Evolutionary conservation across 2,329 filamentous ascomycete genomes (phyloP), one percentile per base, ranked within the genome.

Genomic region (Rutstroemia sp.): DNA sequence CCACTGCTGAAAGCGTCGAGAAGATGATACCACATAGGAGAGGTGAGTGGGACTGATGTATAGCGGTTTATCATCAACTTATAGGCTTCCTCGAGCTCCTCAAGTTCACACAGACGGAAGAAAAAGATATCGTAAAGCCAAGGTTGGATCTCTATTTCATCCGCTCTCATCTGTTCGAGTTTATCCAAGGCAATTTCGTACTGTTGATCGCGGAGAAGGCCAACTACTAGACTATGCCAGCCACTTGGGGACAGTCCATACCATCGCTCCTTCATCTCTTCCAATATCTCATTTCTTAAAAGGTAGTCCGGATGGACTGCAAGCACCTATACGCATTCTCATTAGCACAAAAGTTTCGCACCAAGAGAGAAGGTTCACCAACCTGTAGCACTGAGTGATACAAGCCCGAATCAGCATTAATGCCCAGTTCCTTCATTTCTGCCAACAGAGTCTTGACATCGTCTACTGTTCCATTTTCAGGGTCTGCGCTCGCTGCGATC

Each of bases 241-340:
- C 84, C 86, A 6, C 78, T 75, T 10, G 77, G 79, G 44, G 77
- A 82, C 8, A 88, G 73, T 8, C 75, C 73, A 52, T 87, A 78
- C 88, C 90, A 95, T 60, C 82, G 78, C 56, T 82, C 77, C 65
- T 82, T 82, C 87, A 94, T 90, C 56, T 86, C 84, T 54, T 81
- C 74, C 41, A 96, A 73, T 3, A 96, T 78, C 38, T 85, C 78
- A 53, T 81, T 79, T 38, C 91, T 84, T 23, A 94, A 73, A 5
- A 90, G 63, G 64, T 95, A 92, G 70, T 97, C 88, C 0, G 92
- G 89, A 68, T 97, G 94, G 8, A 94, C 81, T 0, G 88, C 82
- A 23, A 96, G 76, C 5, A 81, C 86, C 76, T 87, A 19, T 48
- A 21, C 23, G 16, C n/a, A 37, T 12, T 37, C 17, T 54, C 21